These are phyloP conservation scores for Arachnopeziza araneosa DNA, from an alignment of 2,329 filamentous ascomycete species.

Conservation along the genomic window DNA sequence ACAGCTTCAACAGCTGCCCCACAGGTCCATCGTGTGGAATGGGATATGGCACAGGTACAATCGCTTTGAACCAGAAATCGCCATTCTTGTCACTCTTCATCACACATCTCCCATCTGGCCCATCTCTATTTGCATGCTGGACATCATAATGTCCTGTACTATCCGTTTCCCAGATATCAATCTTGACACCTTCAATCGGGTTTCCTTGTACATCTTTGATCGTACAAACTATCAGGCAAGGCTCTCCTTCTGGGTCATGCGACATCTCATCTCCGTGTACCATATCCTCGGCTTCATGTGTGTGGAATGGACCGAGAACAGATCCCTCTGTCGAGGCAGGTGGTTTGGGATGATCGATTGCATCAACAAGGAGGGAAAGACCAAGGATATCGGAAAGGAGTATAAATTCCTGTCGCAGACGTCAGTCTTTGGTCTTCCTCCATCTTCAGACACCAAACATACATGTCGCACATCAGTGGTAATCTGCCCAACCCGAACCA, in stretches of 20 bases:
- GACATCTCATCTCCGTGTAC: conserved; percentile 57
- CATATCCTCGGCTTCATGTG: conserved; percentile 62
- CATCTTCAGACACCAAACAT: conserved; percentile 22
- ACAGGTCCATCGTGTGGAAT: conserved; percentile 84
- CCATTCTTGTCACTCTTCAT: conserved; percentile 66
- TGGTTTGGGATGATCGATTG: conserved; percentile 76
- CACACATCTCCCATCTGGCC: conserved; percentile 68
- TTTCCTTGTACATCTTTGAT: conserved; percentile 55
- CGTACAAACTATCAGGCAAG: conserved; percentile 68
- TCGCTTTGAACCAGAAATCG: conserved; percentile 77
- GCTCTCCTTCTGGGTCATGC: conserved; percentile 62
- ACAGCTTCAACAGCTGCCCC: conserved; percentile 58
- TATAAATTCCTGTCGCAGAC: background rate
- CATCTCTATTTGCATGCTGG: conserved; percentile 59
- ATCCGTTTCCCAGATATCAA: conserved; percentile 85
- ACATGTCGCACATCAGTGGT: conserved; percentile 69
- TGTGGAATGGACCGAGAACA: conserved; percentile 78
- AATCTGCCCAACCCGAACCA: conserved; percentile 68
- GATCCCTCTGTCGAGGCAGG: conserved; percentile 66
- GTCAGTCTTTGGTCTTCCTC: background rate
- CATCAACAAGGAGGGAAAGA: conserved; percentile 73
- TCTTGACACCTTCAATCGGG: conserved; percentile 59
- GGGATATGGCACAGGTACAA: conserved; percentile 74
- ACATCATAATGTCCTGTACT: conserved; percentile 77
- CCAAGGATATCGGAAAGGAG: conserved; percentile 75